Conservation (phyloP, 176 grass and related monocot species). For the Poa pratensis region DNA sequence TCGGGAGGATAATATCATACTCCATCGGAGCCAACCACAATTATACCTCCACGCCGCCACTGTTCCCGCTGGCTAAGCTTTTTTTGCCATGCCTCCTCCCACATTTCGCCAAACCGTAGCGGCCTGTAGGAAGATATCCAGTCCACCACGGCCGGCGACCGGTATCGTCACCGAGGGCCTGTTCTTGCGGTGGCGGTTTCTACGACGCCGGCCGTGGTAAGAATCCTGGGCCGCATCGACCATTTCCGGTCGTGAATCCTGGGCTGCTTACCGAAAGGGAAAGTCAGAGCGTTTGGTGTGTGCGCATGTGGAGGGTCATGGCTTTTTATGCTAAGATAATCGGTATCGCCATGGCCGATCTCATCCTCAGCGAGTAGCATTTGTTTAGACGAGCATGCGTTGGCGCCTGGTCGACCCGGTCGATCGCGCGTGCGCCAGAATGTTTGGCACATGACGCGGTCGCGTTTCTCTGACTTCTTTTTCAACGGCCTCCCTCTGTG, state of each 20-base stretch:
- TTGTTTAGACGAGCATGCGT: not conserved
- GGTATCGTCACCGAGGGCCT: too few relatives aligned
- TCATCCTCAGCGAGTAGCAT: not conserved
- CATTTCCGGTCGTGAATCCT: not conserved
- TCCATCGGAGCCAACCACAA: not conserved
- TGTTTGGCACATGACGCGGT: constrained; percentile 43
- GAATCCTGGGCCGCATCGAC: not conserved
- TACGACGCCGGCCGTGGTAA: not conserved
- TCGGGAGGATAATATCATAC: constrained; percentile 42
- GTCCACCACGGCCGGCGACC: too few relatives aligned
- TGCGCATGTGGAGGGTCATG: not conserved
- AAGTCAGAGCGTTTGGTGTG: not conserved
- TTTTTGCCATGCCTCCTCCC: not conserved
- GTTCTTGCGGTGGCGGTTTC: not conserved
- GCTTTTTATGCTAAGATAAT: not conserved
- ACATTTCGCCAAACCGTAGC: not conserved
- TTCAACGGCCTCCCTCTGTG: not conserved
- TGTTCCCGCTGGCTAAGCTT: not conserved
- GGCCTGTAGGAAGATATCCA: not conserved
- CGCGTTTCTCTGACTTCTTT: constrained; percentile 14
- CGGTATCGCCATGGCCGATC: not conserved
- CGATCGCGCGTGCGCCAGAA: constrained; percentile 5
- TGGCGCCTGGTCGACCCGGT: constrained; percentile 1
- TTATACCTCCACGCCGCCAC: constrained; percentile 39
- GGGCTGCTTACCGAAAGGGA: not conserved